Percentiles rank a stretch among this genome's conserved stretches.
Conservation (phyloP, 257 asterid species). For the Primulina tabacum region DNA sequence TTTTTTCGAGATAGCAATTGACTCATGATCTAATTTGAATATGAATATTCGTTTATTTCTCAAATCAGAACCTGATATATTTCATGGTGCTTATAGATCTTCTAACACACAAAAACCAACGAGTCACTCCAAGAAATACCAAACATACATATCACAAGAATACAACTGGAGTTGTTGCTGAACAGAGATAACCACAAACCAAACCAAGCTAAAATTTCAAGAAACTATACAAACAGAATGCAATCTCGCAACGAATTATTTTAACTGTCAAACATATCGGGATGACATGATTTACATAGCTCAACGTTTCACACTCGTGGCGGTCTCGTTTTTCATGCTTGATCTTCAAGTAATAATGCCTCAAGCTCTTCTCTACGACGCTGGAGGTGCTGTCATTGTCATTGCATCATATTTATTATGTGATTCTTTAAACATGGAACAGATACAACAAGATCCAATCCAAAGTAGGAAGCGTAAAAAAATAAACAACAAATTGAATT, state of each 20-base stretch:
- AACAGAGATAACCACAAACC: neutral
- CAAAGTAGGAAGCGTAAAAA: neutral
- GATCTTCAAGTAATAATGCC: conserved; percentile 47
- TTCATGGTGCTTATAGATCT: too few species aligned
- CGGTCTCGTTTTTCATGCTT: conserved; percentile 32
- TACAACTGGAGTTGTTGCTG: neutral
- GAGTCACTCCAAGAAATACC: neutral
- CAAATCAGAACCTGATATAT: too few species aligned
- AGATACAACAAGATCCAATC: conserved; percentile 7
- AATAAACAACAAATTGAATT: neutral
- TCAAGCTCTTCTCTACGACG: conserved; percentile 83
- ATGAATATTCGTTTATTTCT: too few species aligned
- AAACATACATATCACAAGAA: neutral
- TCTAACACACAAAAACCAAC: too few species aligned
- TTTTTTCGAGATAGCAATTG: too few species aligned
- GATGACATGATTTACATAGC: neutral
- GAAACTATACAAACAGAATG: conserved; percentile 4
- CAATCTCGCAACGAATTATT: conserved; percentile 12
- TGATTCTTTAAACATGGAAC: neutral
- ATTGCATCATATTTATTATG: neutral
- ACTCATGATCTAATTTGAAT: too few species aligned
- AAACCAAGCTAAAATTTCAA: neutral
- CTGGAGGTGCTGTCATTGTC: conserved; percentile 67
- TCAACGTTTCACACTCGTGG: neutral
- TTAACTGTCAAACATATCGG: neutral